These are phyloP conservation scores for Fomitopsis betulina DNA, from an alignment of 1,284 basidiomycete genomes.

Conservation along the genomic window DNA sequence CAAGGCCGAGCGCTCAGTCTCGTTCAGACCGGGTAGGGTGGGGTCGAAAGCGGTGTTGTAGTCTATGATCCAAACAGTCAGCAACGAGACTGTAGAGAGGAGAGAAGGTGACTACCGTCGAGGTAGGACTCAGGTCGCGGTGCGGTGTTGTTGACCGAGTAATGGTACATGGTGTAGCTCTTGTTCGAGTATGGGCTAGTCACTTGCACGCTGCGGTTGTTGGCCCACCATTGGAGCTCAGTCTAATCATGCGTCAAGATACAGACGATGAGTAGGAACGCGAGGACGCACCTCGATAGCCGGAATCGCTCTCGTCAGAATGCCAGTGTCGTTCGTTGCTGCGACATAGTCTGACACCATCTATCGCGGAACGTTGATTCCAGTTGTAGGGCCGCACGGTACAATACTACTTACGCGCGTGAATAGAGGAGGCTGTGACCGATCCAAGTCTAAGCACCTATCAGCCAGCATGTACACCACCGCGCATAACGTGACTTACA, in stretches of 20 bases:
- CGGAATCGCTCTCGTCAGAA: conserved; percentile 62
- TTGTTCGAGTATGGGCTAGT: conserved; percentile 70
- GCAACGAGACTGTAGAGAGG: not conserved
- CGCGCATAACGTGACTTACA: conserved; percentile 39
- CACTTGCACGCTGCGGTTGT: conserved; percentile 70
- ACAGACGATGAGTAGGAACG: not conserved
- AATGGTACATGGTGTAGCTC: conserved; percentile 66
- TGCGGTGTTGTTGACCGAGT: conserved; percentile 76
- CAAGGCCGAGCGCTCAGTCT: conserved; percentile 56
- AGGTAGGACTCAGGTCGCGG: conserved; percentile 86
- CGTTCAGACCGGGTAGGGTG: conserved; percentile 48
- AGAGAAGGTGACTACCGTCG: conserved; percentile 33
- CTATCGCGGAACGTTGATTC: conserved; percentile 24
- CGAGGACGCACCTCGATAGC: conserved; percentile 42
- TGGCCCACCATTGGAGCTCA: conserved; percentile 82
- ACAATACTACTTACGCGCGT: conserved; percentile 50
- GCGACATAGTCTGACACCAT: conserved; percentile 68
- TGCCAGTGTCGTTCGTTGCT: conserved; percentile 53
- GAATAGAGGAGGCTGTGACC: conserved; percentile 89
- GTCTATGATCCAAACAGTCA: conserved; percentile 44
- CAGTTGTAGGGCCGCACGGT: not conserved
- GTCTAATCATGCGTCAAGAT: conserved; percentile 33
- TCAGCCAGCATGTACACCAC: conserved; percentile 5
- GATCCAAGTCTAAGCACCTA: conserved; percentile 60
- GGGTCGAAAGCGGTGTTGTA: conserved; percentile 73